A percentile compares a stretch with the other conserved stretches of the same genome.
Evolutionary conservation across 345 rosid species (phyloP).

Genomic region (Eucalyptus coolabah): DNA sequence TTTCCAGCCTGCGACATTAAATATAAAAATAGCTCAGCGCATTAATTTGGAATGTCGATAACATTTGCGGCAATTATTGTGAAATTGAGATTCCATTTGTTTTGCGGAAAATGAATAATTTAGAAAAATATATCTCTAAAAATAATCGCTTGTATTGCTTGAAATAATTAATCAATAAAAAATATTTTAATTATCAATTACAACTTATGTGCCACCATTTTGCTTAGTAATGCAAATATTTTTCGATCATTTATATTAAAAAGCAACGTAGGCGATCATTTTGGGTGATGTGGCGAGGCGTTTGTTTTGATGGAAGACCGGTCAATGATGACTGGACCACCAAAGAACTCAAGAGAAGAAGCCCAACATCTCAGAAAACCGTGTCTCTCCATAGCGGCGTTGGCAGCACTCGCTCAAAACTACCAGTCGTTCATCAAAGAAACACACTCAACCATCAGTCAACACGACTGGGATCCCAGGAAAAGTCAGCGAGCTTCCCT

Average conservation of each 20-base stretch:
- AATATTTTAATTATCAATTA: neutral
- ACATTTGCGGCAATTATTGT: neutral
- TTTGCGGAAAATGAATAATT: rapidly evolving
- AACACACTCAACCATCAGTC: neutral
- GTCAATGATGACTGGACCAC: neutral
- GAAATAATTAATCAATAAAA: neutral
- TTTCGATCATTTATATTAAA: neutral
- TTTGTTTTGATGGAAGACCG: neutral
- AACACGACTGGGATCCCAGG: neutral
- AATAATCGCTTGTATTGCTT: neutral
- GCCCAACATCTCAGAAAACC: neutral
- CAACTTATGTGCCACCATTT: neutral
- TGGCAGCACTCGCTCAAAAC: neutral
- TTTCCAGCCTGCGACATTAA: neutral
- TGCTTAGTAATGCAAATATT: neutral
- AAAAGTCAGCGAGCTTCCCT: neutral
- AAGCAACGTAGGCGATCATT: neutral
- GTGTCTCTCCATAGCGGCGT: neutral
- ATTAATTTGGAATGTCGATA: neutral
- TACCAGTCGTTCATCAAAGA: neutral
- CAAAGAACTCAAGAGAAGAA: neutral
- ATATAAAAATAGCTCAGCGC: neutral
- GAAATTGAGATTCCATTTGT: rapidly evolving
- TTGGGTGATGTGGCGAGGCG: neutral
- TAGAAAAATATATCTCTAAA: neutral